These are phyloP conservation scores for Jacaranda mimosifolia DNA, from an alignment of 257 asterid genomes.

Conservation along the genomic window DNA sequence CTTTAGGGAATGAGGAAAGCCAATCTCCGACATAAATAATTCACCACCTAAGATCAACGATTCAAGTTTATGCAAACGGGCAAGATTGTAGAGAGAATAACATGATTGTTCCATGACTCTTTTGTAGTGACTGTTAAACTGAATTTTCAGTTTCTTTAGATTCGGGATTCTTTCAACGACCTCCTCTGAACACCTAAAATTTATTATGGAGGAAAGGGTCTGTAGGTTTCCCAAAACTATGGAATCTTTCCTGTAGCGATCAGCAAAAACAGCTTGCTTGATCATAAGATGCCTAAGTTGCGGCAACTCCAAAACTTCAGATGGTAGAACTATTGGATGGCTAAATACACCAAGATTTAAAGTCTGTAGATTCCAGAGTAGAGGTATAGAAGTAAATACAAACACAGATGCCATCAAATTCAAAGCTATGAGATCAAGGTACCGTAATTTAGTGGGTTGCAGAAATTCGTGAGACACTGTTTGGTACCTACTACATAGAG, in stretches of 20 bases:
- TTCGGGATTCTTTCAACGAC: neutral
- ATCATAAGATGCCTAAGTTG: neutral
- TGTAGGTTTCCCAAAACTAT: neutral
- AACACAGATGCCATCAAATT: too few relatives aligned
- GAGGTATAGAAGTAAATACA: neutral
- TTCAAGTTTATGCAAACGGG: neutral
- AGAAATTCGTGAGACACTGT: neutral
- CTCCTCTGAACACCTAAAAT: neutral
- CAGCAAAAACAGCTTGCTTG: too few relatives aligned
- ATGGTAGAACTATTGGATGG: neutral
- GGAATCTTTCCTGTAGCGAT: neutral
- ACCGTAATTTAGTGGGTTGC: neutral
- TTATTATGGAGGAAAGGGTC: neutral
- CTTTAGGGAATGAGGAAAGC: neutral
- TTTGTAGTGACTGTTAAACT: neutral
- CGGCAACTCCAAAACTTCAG: constrained; percentile 5
- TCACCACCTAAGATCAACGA: neutral
- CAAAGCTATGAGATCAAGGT: neutral
- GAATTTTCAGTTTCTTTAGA: neutral
- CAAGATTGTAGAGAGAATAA: neutral
- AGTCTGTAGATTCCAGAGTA: constrained; percentile 6
- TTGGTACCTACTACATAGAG: too few relatives aligned
- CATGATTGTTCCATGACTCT: too few relatives aligned
- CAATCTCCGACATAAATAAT: neutral
- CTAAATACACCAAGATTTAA: neutral